These are phyloP conservation scores for Anastatica hierochuntica DNA, from an alignment of 345 rosid species.

Conservation along the genomic window DNA sequence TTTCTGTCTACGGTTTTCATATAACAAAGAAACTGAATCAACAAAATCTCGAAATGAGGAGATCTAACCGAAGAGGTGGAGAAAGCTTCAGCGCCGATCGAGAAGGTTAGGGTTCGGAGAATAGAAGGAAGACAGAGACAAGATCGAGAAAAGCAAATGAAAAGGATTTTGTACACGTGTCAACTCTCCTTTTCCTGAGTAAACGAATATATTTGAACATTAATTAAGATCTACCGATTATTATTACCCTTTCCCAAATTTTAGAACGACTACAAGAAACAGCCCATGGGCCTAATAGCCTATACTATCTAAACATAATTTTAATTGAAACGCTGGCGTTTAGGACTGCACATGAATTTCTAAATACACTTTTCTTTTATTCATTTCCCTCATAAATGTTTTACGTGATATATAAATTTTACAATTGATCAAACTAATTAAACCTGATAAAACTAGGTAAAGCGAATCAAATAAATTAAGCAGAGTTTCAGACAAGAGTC, in stretches of 20 bases:
- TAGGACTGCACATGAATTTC: too few relatives aligned
- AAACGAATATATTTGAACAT: not conserved
- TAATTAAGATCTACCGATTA: not conserved
- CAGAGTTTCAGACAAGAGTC: constrained; percentile 39
- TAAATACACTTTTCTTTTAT: too few relatives aligned
- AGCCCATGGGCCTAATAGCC: too few relatives aligned
- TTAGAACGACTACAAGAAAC: too few relatives aligned
- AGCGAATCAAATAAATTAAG: not conserved
- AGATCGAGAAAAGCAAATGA: constrained; percentile 14
- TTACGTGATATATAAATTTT: constrained; percentile 14
- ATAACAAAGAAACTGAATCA: not conserved
- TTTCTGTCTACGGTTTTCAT: not conserved
- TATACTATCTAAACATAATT: too few relatives aligned
- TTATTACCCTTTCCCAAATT: not conserved
- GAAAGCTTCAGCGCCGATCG: constrained; percentile 21
- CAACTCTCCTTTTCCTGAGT: not conserved
- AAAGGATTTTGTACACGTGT: constrained; percentile 22
- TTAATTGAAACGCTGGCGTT: too few relatives aligned
- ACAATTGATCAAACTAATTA: constrained; percentile 33
- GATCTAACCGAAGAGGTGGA: constrained; percentile 7
- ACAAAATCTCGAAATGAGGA: not conserved
- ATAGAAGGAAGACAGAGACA: constrained; percentile 1
- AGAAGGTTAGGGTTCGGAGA: constrained; percentile 27
- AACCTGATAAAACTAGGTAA: not conserved
- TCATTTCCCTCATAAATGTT: constrained; percentile 12